phyloP scores from a whole-genome alignment of 805 yeast species.

The Kuraishia borneana region DNA sequence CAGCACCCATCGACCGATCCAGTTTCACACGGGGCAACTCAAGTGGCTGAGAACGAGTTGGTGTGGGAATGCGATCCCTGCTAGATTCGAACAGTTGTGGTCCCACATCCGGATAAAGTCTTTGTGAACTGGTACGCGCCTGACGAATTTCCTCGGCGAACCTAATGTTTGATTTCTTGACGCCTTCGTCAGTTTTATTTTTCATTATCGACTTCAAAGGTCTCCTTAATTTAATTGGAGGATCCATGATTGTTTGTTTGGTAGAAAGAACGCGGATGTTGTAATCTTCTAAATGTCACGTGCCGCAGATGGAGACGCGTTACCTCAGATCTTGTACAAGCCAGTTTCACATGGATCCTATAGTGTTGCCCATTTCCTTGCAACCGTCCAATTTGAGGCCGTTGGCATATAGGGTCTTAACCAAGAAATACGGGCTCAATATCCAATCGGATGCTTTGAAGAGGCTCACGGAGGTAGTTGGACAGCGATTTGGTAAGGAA shows the following conservation, averaged over 20 bases:
- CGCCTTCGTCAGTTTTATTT: not conserved
- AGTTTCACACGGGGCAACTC: too few species aligned
- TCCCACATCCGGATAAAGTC: too few species aligned
- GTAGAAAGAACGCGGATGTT: not conserved
- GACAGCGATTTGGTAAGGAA: conserved; percentile 68
- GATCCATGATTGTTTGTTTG: not conserved
- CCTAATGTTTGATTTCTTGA: not conserved
- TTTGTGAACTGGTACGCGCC: too few species aligned
- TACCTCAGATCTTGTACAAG: too few species aligned
- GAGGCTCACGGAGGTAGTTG: conserved; percentile 63
- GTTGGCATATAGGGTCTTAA: conserved; percentile 76
- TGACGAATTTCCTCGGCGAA: too few species aligned
- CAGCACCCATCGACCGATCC: too few species aligned
- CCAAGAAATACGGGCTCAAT: conserved; percentile 88
- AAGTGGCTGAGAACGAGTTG: too few species aligned
- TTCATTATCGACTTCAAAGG: not conserved
- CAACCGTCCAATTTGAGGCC: conserved; percentile 83
- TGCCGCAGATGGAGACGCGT: too few species aligned
- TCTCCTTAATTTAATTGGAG: not conserved
- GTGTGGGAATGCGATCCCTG: too few species aligned
- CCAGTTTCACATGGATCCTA: conserved; percentile 18
- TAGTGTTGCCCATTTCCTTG: conserved; percentile 61
- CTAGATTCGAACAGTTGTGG: too few species aligned
- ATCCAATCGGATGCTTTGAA: conserved; percentile 77
- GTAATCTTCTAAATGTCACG: too few species aligned